Conservation (phyloP, 148 eudicot species). For the Gaultheria prostrata region DNA sequence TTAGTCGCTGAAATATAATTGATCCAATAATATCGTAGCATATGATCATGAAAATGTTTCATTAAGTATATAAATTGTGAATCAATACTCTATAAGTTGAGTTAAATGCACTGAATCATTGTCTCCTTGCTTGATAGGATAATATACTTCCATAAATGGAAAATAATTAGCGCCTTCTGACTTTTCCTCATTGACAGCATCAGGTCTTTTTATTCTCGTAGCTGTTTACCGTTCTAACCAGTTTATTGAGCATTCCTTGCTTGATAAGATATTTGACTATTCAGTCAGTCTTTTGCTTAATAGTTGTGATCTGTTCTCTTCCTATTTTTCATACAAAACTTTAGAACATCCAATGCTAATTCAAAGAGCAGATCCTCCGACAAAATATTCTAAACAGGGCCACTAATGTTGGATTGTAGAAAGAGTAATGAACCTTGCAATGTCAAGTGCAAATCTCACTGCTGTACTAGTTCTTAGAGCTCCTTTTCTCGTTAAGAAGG, state of each 20-base stretch:
- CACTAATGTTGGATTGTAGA: constrained; percentile 2
- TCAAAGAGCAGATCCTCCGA: background rate
- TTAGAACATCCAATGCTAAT: too few relatives aligned
- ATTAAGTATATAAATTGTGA: too few relatives aligned
- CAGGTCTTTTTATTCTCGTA: background rate
- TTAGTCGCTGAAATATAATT: too few relatives aligned
- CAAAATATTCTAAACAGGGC: constrained; percentile 6
- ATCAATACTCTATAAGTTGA: too few relatives aligned
- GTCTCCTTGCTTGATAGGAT: too few relatives aligned
- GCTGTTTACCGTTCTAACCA: background rate
- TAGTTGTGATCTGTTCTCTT: background rate
- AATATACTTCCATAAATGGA: background rate
- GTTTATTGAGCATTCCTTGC: background rate
- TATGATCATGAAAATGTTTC: too few relatives aligned
- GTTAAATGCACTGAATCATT: too few relatives aligned
- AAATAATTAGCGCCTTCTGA: background rate
- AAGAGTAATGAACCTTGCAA: constrained; percentile 59
- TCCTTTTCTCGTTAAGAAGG: constrained; percentile 53
- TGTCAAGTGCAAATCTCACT: constrained; percentile 75
- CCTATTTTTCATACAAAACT: background rate
- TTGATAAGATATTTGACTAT: background rate
- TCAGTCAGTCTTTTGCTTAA: background rate
- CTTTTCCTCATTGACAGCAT: background rate
- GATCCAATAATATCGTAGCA: too few relatives aligned
- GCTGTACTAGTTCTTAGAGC: constrained; percentile 69